A percentile compares a stretch with the other conserved stretches of the same genome.
Evolutionary conservation across 2,329 filamentous ascomycete genomes (phyloP).

Genomic region (Scedosporium boydii): DNA sequence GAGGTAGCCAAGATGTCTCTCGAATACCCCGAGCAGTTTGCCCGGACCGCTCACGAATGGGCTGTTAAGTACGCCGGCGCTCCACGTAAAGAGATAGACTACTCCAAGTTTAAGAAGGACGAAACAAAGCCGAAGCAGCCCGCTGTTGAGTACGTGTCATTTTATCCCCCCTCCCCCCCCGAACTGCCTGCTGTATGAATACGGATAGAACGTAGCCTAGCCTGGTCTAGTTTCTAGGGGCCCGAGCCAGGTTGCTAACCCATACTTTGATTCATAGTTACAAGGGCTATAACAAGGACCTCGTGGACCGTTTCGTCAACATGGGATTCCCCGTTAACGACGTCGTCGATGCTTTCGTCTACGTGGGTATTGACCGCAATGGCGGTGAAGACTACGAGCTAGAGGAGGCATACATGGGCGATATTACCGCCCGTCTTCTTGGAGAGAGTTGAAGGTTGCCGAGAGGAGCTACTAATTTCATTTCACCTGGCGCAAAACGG

Average conservation of each 20-base stretch:
- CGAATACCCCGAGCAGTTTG: constrained; percentile 67
- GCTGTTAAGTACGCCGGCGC: constrained; percentile 76
- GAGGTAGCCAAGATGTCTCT: constrained; percentile 90
- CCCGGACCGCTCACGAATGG: constrained; percentile 80
- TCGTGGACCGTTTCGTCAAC: constrained; percentile 73
- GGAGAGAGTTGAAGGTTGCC: constrained; percentile 53
- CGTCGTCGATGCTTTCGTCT: constrained; percentile 79
- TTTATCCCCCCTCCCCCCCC: background rate
- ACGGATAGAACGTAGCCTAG: background rate
- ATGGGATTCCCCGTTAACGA: constrained; percentile 88
- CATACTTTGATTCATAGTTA: constrained; percentile 44
- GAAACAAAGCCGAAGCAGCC: constrained; percentile 35
- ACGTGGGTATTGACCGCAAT: constrained; percentile 70
- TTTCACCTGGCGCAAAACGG: background rate
- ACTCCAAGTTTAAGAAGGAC: constrained; percentile 35
- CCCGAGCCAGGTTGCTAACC: background rate
- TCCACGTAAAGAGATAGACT: constrained; percentile 34
- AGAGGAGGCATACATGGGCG: constrained; percentile 84
- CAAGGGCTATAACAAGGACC: constrained; percentile 73
- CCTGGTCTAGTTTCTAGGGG: background rate
- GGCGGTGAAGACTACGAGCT: constrained; percentile 72
- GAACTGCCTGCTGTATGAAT: background rate
- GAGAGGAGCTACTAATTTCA: background rate
- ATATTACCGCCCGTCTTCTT: constrained; percentile 76
- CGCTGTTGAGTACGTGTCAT: constrained; percentile 4